Evolutionary conservation across 257 asterid genomes (phyloP).

Genomic region (Jaltomata sinuosa): DNA sequence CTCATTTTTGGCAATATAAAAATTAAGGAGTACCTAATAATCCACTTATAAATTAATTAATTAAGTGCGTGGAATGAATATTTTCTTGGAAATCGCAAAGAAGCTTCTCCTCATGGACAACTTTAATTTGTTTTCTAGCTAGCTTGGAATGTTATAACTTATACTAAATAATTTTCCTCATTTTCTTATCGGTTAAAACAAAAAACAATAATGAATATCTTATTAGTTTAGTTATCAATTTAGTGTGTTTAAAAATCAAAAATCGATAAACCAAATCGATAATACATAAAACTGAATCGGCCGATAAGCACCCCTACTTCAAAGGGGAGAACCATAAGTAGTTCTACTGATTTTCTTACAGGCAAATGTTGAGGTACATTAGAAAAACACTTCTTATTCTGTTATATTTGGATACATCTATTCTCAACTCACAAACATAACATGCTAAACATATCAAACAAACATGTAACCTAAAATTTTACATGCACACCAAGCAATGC

Average conservation of each 20-base stretch:
- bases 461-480: slow-evolving; percentile 12
- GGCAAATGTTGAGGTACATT: background rate
- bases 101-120: background rate
- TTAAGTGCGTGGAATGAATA: background rate
- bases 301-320: too few relatives aligned
- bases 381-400: background rate
- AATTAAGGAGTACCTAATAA: background rate
- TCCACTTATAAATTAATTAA: background rate
- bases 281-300: too few relatives aligned
- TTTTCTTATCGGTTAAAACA: too few relatives aligned
- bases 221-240: too few relatives aligned
- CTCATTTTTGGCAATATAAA: background rate
- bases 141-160: background rate
- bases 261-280: too few relatives aligned
- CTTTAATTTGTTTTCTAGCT: background rate
- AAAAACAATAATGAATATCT: too few relatives aligned
- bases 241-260: too few relatives aligned
- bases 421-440: background rate
- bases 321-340: background rate
- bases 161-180: too few relatives aligned
- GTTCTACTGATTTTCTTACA: background rate
- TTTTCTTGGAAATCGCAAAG: background rate
- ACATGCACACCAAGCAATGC: slow-evolving; percentile 53
- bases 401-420: background rate
- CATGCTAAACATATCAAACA: background rate